phyloP scores from a whole-genome alignment of 441 rosid species.

The Gossypium laxum region DNA sequence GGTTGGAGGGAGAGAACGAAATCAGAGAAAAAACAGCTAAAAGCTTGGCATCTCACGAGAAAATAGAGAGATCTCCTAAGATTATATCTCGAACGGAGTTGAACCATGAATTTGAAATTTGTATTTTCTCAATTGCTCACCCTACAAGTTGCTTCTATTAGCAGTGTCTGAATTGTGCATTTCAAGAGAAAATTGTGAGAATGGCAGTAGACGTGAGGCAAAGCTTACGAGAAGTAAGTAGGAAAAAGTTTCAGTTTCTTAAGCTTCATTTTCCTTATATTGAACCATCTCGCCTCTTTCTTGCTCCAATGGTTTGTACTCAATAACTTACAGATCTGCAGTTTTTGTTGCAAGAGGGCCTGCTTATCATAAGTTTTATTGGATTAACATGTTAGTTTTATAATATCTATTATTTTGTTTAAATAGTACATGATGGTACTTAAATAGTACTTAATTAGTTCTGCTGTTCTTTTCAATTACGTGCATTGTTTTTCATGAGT shows the following conservation, averaged over 20 bases:
- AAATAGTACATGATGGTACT: background rate
- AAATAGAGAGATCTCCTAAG: background rate
- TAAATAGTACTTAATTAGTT: background rate
- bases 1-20: background rate
- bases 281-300: background rate
- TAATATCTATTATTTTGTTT: background rate
- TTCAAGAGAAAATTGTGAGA: conserved; percentile 11
- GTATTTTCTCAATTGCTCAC: background rate
- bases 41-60: background rate
- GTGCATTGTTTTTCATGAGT: background rate
- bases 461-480: background rate
- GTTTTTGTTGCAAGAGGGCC: background rate
- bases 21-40: background rate
- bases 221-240: conserved; percentile 23
- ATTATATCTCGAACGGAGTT: background rate
- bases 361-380: background rate
- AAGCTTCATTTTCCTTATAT: background rate
- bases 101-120: background rate
- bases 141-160: conserved; percentile 4
- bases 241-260: background rate
- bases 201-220: conserved; percentile 23
- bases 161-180: conserved; percentile 5
- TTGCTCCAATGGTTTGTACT: background rate
- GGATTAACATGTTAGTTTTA: background rate
- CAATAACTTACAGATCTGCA: background rate